Evolutionary conservation across 179 eudicot genomes (phyloP).

Genomic region (Gypsophila paniculata): DNA sequence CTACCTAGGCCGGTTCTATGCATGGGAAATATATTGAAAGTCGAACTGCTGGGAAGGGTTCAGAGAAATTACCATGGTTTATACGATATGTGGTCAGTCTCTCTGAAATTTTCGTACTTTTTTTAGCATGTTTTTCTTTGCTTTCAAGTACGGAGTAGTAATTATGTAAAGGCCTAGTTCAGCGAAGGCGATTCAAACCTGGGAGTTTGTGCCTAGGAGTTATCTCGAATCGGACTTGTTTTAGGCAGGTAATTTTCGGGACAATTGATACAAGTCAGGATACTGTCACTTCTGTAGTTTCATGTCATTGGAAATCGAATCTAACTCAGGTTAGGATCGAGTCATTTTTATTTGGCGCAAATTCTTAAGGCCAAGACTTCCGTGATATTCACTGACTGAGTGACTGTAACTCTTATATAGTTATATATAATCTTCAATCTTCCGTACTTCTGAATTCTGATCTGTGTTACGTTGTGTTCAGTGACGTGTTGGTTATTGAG

Average conservation of each 20-base stretch:
- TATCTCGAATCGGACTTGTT: neutral
- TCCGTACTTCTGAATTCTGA: neutral
- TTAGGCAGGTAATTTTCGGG: too few species aligned
- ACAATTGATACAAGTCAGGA: too few species aligned
- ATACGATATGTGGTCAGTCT: constrained; percentile 8
- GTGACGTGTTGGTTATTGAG: too few species aligned
- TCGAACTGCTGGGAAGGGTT: constrained; percentile 16
- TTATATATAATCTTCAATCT: too few species aligned
- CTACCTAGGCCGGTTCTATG: constrained; percentile 14
- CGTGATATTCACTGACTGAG: too few species aligned
- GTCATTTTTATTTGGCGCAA: neutral
- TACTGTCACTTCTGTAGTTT: too few species aligned
- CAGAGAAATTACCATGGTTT: neutral
- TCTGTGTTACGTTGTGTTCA: neutral
- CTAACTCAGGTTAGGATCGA: too few species aligned
- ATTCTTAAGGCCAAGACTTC: neutral
- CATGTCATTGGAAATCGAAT: too few species aligned
- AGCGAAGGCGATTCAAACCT: too few species aligned
- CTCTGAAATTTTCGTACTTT: neutral
- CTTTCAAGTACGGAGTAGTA: neutral
- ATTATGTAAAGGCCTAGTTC: neutral
- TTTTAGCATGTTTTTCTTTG: neutral
- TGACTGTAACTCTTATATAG: too few species aligned
- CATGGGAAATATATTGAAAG: constrained; percentile 14
- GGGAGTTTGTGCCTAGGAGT: too few species aligned